Base-by-base conservation (phyloP, 345 rosid species). In the Hypericum perforatum region DNA sequence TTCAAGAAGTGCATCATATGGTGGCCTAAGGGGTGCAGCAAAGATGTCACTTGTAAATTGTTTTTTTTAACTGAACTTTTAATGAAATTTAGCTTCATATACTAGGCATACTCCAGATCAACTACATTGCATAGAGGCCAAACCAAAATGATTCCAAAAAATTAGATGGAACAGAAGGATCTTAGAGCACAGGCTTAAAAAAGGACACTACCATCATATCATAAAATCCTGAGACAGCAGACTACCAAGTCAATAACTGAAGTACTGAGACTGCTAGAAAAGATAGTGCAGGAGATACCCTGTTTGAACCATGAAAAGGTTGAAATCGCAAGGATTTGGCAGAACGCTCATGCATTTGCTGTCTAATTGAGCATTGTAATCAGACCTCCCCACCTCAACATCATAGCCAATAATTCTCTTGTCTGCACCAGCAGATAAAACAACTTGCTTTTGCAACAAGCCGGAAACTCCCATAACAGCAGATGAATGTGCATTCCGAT, bases 401-500 rank as follows among this genome's bases (percentile, higher is more conserved):
- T 91, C 95, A 56, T 77, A 91, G 58, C 95, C 98, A 16, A 78
- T 61, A 63, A 87, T 84, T 57, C 84, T 81, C 74, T 67, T 84
- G 76, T 91, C 98, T 3, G 86, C 85, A 32, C 98, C 98, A 67
- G 66, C 96, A 9, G 98, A 84, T 43, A 91, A 52, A 37, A 91
- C 76, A 54, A 91, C 53, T 40, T 82, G 74, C 78, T 81, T 87
- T 67, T 81, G 81, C 50, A 73, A 81, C 87, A 91, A 72, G 52
- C 95, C 96, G 39, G 89, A 89, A 43, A 87, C 81, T 63, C 96
- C 98, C 95, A 82, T 91, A 42, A 91, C 96, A 64, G 96, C 92
- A 54, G 96, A 86, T 56, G 98, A 82, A 72, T 87, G 98, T 41
- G 79, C 51, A 70, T 78, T 72, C 68, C 83, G 72, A 58, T 91